A percentile compares a stretch with the other conserved stretches of the same genome.
Evolutionary conservation across 1,284 basidiomycete species (phyloP).

Genomic region (Cryptococcus jaspeensis): DNA sequence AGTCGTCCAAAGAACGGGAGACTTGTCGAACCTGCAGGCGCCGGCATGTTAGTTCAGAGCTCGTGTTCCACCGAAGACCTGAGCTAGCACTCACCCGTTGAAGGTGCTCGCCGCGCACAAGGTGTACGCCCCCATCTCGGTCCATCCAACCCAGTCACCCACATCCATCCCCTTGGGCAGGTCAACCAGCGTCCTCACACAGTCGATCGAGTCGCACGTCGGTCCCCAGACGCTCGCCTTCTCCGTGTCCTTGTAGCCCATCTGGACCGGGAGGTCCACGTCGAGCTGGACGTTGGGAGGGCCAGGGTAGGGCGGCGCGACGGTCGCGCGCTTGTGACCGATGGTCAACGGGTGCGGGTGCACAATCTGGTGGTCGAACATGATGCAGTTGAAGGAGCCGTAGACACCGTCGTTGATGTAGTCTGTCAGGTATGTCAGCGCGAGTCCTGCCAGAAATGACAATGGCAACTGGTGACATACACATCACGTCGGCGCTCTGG

Average conservation of each 20-base stretch:
- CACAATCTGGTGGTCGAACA: slow-evolving; percentile 88
- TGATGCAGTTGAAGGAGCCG: slow-evolving; percentile 95
- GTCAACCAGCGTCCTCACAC: slow-evolving; percentile 63
- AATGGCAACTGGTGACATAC: slow-evolving; percentile 36
- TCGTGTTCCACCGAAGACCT: neutral
- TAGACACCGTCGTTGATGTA: slow-evolving; percentile 99
- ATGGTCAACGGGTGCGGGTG: slow-evolving; percentile 74
- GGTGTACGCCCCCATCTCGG: slow-evolving; percentile 92
- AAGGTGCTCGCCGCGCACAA: slow-evolving; percentile 85
- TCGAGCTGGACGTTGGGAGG: slow-evolving; percentile 50
- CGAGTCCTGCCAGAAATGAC: neutral
- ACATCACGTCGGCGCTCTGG: slow-evolving; percentile 55
- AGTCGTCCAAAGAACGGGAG: slow-evolving; percentile 48
- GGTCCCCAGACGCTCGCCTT: slow-evolving; percentile 58
- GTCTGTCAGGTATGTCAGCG: slow-evolving; percentile 58
- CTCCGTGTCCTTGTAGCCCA: slow-evolving; percentile 53
- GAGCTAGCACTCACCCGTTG: slow-evolving; percentile 61
- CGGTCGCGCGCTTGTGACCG: slow-evolving; percentile 30
- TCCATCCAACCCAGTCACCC: slow-evolving; percentile 90
- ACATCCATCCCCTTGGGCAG: slow-evolving; percentile 68
- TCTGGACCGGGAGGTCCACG: slow-evolving; percentile 47
- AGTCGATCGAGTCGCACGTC: slow-evolving; percentile 90
- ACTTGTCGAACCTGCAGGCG: slow-evolving; percentile 33
- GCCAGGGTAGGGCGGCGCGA: slow-evolving; percentile 47
- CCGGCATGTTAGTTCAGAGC: neutral